These are phyloP conservation scores for Colletotrichum sp. DNA, from an alignment of 2,329 filamentous ascomycete genomes.

Conservation along the genomic window DNA sequence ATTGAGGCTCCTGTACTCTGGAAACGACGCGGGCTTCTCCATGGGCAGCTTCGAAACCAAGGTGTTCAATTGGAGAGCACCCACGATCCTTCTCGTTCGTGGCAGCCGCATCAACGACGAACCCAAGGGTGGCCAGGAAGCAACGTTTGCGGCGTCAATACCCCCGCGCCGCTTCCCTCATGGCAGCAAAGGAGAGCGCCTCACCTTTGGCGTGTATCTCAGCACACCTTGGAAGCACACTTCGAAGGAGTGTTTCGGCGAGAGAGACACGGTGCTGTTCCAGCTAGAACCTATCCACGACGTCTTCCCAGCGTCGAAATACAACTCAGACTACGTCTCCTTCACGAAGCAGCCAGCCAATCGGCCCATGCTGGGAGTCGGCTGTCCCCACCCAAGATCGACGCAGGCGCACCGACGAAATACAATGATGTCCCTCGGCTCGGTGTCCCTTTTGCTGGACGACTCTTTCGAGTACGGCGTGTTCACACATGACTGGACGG, in stretches of 20 bases:
- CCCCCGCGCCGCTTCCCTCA: conserved; percentile 65
- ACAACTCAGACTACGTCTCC: conserved; percentile 71
- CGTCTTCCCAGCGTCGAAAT: conserved; percentile 67
- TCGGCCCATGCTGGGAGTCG: conserved; percentile 67
- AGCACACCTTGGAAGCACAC: conserved; percentile 72
- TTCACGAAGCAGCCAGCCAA: conserved; percentile 68
- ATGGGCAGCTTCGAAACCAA: conserved; percentile 78
- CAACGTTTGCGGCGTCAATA: conserved; percentile 63
- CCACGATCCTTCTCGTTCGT: conserved; percentile 72
- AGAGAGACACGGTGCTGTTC: conserved; percentile 67
- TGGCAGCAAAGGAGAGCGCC: conserved; percentile 50
- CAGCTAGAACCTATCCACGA: conserved; percentile 75
- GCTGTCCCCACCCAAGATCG: conserved; percentile 58
- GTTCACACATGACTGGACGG: conserved; percentile 70
- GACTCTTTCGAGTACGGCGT: conserved; percentile 77
- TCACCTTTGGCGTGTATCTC: conserved; percentile 73
- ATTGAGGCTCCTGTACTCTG: conserved; percentile 71
- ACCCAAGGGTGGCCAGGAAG: conserved; percentile 55
- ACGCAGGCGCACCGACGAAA: conserved; percentile 49
- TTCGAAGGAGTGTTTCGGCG: conserved; percentile 71
- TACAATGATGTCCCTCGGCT: conserved; percentile 57
- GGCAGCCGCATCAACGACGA: conserved; percentile 60
- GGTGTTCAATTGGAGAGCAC: conserved; percentile 78
- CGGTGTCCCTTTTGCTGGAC: conserved; percentile 71
- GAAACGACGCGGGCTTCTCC: conserved; percentile 73